Percentiles rank a stretch among this genome's conserved stretches.
Evolutionary conservation across 371 early-diverging fungal genomes (phyloP).

Genomic region (Lichtheimia ramosa): DNA sequence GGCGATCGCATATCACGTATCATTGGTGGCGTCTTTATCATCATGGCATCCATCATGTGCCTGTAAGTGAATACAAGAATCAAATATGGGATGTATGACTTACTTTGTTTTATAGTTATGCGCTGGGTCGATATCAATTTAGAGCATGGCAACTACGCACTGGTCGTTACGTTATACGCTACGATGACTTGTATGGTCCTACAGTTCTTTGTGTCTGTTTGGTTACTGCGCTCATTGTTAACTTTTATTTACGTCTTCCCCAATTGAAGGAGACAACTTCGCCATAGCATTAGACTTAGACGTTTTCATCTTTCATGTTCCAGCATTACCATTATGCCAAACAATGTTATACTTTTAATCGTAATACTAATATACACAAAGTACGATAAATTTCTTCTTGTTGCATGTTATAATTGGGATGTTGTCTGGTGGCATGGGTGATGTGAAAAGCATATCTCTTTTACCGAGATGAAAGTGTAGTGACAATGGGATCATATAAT

Average conservation of each 20-base stretch:
- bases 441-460: no score
- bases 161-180: slow-evolving; percentile 18
- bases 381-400: no score
- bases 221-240: slow-evolving; percentile 25
- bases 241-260: slow-evolving; percentile 39
- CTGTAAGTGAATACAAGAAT: slow-evolving; percentile 23
- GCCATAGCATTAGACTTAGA: neutral
- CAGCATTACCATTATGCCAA: no score
- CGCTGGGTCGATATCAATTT: slow-evolving; percentile 34
- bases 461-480: no score
- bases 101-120: slow-evolving; percentile 23
- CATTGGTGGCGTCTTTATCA: slow-evolving; percentile 44
- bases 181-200: slow-evolving; percentile 30
- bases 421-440: no score
- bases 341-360: no score
- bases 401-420: no score
- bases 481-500: no score
- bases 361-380: no score
- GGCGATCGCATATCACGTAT: slow-evolving; percentile 53
- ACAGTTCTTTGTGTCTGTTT: slow-evolving; percentile 24
- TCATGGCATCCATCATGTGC: slow-evolving; percentile 26
- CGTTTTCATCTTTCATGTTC: slow-evolving; percentile 1
- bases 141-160: slow-evolving; percentile 39
- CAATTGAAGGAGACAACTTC: neutral
- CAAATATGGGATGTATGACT: neutral